Evolutionary conservation across 2,329 filamentous ascomycete genomes (phyloP).

Genomic region (Apiospora arundinis): DNA sequence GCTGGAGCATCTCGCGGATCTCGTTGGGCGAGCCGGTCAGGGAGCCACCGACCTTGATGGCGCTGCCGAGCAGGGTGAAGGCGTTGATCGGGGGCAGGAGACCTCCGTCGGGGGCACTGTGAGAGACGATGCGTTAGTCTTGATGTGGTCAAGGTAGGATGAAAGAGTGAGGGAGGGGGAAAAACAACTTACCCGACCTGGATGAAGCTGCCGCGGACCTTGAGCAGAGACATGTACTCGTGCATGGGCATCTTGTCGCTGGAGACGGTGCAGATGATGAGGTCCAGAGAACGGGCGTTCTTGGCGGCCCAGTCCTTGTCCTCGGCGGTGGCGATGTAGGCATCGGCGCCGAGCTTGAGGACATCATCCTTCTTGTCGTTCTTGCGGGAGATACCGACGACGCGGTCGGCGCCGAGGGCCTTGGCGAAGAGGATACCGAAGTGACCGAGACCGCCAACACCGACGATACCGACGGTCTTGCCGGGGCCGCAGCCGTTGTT

Average conservation of each 20-base stretch:
- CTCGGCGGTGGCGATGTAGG: conserved; percentile 27
- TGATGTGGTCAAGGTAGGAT: not conserved
- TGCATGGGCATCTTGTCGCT: conserved; percentile 27
- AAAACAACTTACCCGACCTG: conserved; percentile 25
- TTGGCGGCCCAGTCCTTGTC: conserved; percentile 26
- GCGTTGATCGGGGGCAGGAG: conserved; percentile 54
- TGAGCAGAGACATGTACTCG: conserved; percentile 24
- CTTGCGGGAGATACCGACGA: conserved; percentile 27
- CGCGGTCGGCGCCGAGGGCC: conserved; percentile 26
- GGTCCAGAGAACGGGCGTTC: conserved; percentile 25
- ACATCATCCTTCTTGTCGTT: conserved; percentile 25
- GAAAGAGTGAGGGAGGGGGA: no score
- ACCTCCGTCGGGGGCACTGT: conserved; percentile 62
- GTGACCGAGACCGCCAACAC: conserved; percentile 27
- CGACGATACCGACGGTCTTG: conserved; percentile 27
- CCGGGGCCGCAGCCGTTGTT: conserved; percentile 26
- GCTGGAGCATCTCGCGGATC: conserved; percentile 66
- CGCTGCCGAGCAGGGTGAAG: conserved; percentile 63
- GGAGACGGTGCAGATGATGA: conserved; percentile 27
- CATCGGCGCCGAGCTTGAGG: conserved; percentile 27
- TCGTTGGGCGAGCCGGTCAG: conserved; percentile 59
- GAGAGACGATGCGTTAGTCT: not conserved
- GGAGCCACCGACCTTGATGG: conserved; percentile 56
- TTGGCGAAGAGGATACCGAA: conserved; percentile 27
- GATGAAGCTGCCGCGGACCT: conserved; percentile 26